Conservation (phyloP, 2,329 filamentous ascomycete species). For the Aspergillus tanneri region DNA sequence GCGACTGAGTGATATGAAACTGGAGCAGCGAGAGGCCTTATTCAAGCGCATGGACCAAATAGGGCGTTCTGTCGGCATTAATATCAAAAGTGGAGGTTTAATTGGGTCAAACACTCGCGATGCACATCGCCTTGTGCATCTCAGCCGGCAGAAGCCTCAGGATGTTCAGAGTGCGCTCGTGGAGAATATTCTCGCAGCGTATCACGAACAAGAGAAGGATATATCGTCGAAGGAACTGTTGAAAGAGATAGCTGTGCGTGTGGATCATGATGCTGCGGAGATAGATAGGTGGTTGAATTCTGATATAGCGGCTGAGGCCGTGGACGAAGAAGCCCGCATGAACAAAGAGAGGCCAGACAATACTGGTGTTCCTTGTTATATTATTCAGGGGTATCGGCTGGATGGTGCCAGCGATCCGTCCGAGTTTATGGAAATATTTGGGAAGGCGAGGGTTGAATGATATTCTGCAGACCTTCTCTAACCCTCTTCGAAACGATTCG, state of each 20-base stretch:
- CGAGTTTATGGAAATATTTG: not conserved
- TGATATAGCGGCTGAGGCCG: slow-evolving; percentile 35
- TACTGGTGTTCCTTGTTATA: slow-evolving; percentile 12
- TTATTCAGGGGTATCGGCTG: not conserved
- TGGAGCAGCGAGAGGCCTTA: slow-evolving; percentile 28
- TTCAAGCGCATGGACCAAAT: slow-evolving; percentile 23
- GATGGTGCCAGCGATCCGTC: not conserved
- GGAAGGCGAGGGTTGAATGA: too few relatives aligned
- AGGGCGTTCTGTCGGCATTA: slow-evolving; percentile 34
- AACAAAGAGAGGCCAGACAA: slow-evolving; percentile 4
- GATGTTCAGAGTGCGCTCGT: slow-evolving; percentile 18
- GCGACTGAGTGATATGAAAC: slow-evolving; percentile 23
- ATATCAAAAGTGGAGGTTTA: slow-evolving; percentile 33
- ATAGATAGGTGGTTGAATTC: slow-evolving; percentile 13
- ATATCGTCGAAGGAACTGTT: slow-evolving; percentile 27
- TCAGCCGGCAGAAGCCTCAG: slow-evolving; percentile 12
- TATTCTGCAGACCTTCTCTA: too few relatives aligned
- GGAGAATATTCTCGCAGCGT: slow-evolving; percentile 28
- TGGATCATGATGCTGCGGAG: slow-evolving; percentile 19
- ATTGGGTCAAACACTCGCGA: slow-evolving; percentile 38
- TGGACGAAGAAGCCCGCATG: slow-evolving; percentile 40
- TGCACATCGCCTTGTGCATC: slow-evolving; percentile 36
- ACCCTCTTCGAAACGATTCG: too few relatives aligned
- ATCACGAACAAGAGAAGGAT: slow-evolving; percentile 34
- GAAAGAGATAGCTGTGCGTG: slow-evolving; percentile 18